Conservation (phyloP, 805 yeast genomes). For the Martiniozyma abietophila region DNA sequence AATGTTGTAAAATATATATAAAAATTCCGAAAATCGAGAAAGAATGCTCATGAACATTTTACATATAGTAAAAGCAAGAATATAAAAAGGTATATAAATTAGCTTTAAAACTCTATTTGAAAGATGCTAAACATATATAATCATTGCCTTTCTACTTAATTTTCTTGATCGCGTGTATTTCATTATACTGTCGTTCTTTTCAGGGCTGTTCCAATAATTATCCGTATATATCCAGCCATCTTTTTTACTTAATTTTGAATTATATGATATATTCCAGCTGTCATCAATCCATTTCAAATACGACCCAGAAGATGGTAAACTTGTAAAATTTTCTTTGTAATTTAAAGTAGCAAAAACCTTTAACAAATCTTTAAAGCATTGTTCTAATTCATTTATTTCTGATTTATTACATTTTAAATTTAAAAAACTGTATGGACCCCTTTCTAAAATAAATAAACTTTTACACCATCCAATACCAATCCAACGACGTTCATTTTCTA, state of each 20-base stretch:
- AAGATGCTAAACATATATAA: too few species aligned
- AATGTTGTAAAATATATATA: too few species aligned
- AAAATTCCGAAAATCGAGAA: too few species aligned
- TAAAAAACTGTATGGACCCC: slow-evolving; percentile 39
- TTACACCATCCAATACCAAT: slow-evolving; percentile 52
- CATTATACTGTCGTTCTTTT: slow-evolving; percentile 35
- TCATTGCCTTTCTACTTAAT: too few species aligned
- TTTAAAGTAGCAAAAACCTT: slow-evolving; percentile 29
- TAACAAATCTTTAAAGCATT: slow-evolving; percentile 38
- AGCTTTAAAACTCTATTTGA: too few species aligned
- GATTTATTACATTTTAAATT: slow-evolving; percentile 16
- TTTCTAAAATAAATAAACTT: slow-evolving; percentile 41
- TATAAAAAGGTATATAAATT: too few species aligned
- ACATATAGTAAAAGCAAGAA: too few species aligned
- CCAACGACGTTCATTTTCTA: slow-evolving; percentile 57
- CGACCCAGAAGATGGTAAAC: too few species aligned
- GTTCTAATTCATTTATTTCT: slow-evolving; percentile 22
- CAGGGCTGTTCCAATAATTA: slow-evolving; percentile 38
- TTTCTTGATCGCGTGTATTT: slow-evolving; percentile 46
- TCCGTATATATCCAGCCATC: slow-evolving; percentile 52
- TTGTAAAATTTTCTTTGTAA: too few species aligned
- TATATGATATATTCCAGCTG: too few species aligned
- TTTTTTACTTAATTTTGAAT: slow-evolving; percentile 34
- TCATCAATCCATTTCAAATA: slow-evolving; percentile 57
- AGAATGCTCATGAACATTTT: too few species aligned